These are phyloP conservation scores for Globisporangium parvum DNA, from an alignment of 352 stramenopile genomes.

Conservation along the genomic window DNA sequence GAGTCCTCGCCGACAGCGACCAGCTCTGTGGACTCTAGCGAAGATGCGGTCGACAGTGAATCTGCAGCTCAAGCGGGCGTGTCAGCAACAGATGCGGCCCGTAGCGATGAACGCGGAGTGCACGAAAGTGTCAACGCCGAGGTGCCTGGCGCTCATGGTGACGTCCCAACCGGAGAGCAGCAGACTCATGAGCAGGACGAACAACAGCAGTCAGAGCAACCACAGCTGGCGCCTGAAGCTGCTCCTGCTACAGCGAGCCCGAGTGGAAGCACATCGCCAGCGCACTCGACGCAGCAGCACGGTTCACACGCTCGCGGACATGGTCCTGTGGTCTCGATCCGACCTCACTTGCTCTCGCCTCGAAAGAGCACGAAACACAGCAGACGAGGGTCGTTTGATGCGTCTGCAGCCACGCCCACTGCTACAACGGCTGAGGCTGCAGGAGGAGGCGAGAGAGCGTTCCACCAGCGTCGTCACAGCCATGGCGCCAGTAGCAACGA, in stretches of 20 bases:
- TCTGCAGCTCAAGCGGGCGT: too few species aligned
- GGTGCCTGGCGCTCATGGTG: too few species aligned
- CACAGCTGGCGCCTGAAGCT: not conserved
- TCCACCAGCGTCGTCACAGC: not conserved
- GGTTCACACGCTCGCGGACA: not conserved
- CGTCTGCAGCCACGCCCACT: not conserved
- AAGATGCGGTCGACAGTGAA: not conserved
- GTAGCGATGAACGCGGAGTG: too few species aligned
- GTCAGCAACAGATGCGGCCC: too few species aligned
- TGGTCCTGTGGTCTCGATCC: slow-evolving; percentile 6
- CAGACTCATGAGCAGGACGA: too few species aligned
- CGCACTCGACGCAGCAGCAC: too few species aligned
- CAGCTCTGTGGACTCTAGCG: not conserved
- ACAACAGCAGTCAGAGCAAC: too few species aligned
- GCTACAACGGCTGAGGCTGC: not conserved
- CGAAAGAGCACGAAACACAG: slow-evolving; percentile 5
- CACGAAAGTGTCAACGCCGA: too few species aligned
- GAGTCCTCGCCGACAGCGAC: not conserved
- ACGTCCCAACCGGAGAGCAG: too few species aligned
- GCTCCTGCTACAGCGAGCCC: not conserved
- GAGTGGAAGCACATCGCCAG: too few species aligned
- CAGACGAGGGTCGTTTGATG: slow-evolving; percentile 4
- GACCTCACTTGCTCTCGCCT: slow-evolving; percentile 4
- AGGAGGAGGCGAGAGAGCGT: not conserved
- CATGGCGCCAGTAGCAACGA: not conserved